Evolutionary conservation across 2,329 filamentous ascomycete genomes (phyloP), one percentile per base, ranked within the genome.

Genomic region (Pestalotiopsis sp.): DNA sequence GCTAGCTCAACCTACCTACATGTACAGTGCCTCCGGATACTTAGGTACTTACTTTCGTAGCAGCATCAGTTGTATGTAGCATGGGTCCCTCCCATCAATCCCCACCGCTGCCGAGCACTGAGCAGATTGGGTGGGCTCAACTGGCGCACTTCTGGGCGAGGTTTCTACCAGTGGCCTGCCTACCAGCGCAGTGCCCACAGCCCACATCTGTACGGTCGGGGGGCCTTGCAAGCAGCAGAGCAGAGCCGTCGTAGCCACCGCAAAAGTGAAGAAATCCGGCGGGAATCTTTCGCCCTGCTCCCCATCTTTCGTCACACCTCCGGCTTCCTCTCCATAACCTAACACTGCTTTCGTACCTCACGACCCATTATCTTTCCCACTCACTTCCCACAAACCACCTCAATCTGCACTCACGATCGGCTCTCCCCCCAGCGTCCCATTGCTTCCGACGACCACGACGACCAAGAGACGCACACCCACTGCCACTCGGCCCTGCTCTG

Each of bases 231-330:
- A 52, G 17, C 45, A 52, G 20, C 45, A 36, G 31, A 36, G 31
- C 31, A 36, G 31, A 36, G 31, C 45, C 45, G 20, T 52, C 45
- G 45, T 23, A 52, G 45, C 45, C 45, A 52, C 45, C 31, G 45
- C 45, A 52, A 52, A 52, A 20, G 31, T 36, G 17, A 23, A 64
- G 36, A 49, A 31, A 64, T 23, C 39, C 61, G 39, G 61, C 36
- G 61, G 41, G 61, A 45, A 64, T 64, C 38, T 52, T 64, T 52
- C 41, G 61, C 61, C 39, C 61, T 64, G 61, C 39, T 64, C 39
- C 61, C 39, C 38, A 59, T 64, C 61, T 49, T 64, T 64, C 61
- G 61, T 64, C 61, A 64, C 61, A 64, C 61, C 61, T 64, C 41
- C 38, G 36, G 23, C 25, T 49, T 49, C 20, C 61, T 49, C 39